These are phyloP conservation scores for Colletotrichum eleusines DNA, from an alignment of 2,329 filamentous ascomycete genomes.

Conservation along the genomic window DNA sequence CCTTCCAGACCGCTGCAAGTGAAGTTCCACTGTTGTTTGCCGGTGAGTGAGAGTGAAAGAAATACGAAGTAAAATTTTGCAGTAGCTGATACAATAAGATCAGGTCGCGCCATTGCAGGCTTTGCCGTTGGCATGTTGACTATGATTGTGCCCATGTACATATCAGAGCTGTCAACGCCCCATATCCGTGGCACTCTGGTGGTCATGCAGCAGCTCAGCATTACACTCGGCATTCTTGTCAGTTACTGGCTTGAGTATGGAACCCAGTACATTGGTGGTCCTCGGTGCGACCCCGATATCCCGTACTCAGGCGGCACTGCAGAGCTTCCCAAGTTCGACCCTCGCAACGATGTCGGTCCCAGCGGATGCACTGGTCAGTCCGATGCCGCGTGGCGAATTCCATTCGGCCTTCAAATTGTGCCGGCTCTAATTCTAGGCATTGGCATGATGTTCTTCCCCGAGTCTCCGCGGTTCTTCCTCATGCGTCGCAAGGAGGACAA, in stretches of 20 bases:
- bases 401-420: not conserved
- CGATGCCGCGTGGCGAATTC: not conserved
- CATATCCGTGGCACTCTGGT: constrained; percentile 62
- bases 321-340: constrained; percentile 55
- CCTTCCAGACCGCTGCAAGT: constrained; percentile 57
- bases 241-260: constrained; percentile 58
- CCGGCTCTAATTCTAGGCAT: constrained; percentile 65
- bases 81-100: not conserved
- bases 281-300: constrained; percentile 60
- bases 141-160: constrained; percentile 58
- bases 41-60: not conserved
- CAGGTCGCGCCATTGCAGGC: constrained; percentile 58
- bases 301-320: constrained; percentile 59
- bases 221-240: constrained; percentile 57
- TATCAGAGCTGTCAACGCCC: constrained; percentile 61
- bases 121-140: constrained; percentile 57
- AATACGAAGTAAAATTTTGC: not conserved
- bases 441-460: constrained; percentile 66
- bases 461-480: constrained; percentile 52
- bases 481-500: constrained; percentile 51
- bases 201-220: constrained; percentile 57
- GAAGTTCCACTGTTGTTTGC: not conserved
- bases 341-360: constrained; percentile 57
- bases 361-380: not conserved
- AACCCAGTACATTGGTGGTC: constrained; percentile 57